Percentiles rank a stretch among this genome's conserved stretches.
Conservation (phyloP, 2,329 filamentous ascomycete species). For the Parastagonospora avenae region DNA sequence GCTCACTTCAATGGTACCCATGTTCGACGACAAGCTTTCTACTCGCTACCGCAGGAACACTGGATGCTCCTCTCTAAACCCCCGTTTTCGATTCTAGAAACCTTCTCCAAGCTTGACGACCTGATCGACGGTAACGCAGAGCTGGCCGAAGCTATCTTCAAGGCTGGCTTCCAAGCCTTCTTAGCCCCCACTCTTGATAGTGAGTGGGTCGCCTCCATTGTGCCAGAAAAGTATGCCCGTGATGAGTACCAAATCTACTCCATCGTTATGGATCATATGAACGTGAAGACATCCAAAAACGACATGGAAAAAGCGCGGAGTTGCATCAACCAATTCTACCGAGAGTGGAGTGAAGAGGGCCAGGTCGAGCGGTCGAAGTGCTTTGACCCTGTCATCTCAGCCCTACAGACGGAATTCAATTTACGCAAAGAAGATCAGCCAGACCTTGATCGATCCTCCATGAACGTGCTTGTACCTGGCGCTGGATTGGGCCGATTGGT, state of each 20-base stretch:
- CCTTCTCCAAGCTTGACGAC: slow-evolving; percentile 77
- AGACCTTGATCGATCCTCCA: slow-evolving; percentile 40
- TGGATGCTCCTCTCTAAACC: slow-evolving; percentile 81
- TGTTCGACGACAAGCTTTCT: slow-evolving; percentile 88
- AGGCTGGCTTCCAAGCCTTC: slow-evolving; percentile 45
- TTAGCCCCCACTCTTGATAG: slow-evolving; percentile 38
- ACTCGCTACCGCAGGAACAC: slow-evolving; percentile 81
- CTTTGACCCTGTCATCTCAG: slow-evolving; percentile 73
- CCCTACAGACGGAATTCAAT: slow-evolving; percentile 60
- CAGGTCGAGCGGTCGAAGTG: slow-evolving; percentile 73
- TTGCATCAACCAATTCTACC: slow-evolving; percentile 90
- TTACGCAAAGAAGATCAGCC: slow-evolving; percentile 9
- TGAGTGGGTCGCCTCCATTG: slow-evolving; percentile 40
- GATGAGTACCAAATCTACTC: slow-evolving; percentile 43
- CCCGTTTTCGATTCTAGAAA: slow-evolving; percentile 82
- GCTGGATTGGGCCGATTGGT: slow-evolving; percentile 88
- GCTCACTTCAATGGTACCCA: slow-evolving; percentile 93
- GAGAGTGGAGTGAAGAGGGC: slow-evolving; percentile 89
- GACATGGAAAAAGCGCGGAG: slow-evolving; percentile 92
- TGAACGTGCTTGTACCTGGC: slow-evolving; percentile 82
- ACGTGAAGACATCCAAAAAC: slow-evolving; percentile 68
- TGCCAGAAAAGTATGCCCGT: slow-evolving; percentile 33
- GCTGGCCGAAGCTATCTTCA: slow-evolving; percentile 78
- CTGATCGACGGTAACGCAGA: slow-evolving; percentile 89
- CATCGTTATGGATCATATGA: slow-evolving; percentile 67